phyloP scores from a whole-genome alignment of 331 rosid species.

The Quercus phellos region DNA sequence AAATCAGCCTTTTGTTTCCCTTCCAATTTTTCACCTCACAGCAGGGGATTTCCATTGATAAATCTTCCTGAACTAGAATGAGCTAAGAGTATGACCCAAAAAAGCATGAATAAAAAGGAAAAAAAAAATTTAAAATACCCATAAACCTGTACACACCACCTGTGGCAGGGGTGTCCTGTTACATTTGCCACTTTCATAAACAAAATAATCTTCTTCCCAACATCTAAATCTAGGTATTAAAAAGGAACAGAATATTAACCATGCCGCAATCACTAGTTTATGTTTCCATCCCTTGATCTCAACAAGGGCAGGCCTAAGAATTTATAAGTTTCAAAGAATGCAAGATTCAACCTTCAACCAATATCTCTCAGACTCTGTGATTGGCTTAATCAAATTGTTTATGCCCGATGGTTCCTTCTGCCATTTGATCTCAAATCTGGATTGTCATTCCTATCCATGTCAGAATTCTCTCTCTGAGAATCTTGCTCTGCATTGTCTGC shows the following conservation, averaged over 20 bases:
- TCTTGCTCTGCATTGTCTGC: constrained; percentile 37
- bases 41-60: background rate
- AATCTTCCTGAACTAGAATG: constrained; percentile 6
- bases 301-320: constrained; percentile 33
- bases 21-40: background rate
- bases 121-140: background rate
- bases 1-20: background rate
- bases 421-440: constrained; percentile 38
- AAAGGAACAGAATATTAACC: constrained; percentile 30
- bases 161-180: constrained; percentile 27
- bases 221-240: constrained; percentile 41
- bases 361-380: constrained; percentile 17
- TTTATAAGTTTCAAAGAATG: constrained; percentile 35
- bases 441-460: constrained; percentile 47
- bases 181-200: constrained; percentile 26
- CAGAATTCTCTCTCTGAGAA: constrained; percentile 37
- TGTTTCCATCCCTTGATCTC: constrained; percentile 29
- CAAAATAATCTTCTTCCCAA: constrained; percentile 41
- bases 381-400: constrained; percentile 18
- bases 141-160: constrained; percentile 49
- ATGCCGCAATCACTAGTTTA: constrained; percentile 23
- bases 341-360: constrained; percentile 27
- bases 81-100: background rate
- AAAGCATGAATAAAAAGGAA: background rate
- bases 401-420: constrained; percentile 40